Evolutionary conservation across 1,284 basidiomycete species (phyloP).

Genomic region (Heterobasidion annosum): DNA sequence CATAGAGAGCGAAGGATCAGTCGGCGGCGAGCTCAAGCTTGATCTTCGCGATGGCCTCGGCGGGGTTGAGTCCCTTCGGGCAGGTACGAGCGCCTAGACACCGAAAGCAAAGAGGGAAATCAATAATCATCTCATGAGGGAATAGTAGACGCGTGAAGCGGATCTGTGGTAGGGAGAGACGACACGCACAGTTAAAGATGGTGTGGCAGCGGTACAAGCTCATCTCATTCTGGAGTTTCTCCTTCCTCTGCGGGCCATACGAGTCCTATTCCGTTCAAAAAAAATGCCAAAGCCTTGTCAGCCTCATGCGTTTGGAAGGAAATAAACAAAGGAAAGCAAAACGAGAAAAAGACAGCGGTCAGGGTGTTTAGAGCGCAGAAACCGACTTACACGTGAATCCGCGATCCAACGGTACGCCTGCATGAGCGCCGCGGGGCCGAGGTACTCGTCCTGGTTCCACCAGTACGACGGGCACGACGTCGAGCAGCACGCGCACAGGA

Average conservation of each 20-base stretch:
- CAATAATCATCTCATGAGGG: background rate
- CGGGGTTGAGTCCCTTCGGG: conserved; percentile 94
- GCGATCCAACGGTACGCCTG: conserved; percentile 97
- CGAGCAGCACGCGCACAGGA: conserved; percentile 92
- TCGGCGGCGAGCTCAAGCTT: conserved; percentile 83
- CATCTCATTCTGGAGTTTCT: conserved; percentile 91
- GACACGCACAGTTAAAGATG: conserved; percentile 74
- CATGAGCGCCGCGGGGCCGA: conserved; percentile 95
- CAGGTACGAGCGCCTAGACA: conserved; percentile 77
- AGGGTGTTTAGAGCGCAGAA: background rate
- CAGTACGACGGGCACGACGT: conserved; percentile 96
- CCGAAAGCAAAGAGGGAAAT: conserved; percentile 1
- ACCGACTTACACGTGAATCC: conserved; percentile 72
- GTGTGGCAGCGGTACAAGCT: conserved; percentile 88
- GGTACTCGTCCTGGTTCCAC: conserved; percentile 99
- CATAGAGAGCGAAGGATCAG: conserved; percentile 19
- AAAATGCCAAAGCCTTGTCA: background rate
- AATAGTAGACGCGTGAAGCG: background rate
- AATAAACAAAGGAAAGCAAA: background rate
- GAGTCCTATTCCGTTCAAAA: conserved; percentile 47
- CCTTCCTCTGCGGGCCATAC: conserved; percentile 77
- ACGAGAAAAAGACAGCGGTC: background rate
- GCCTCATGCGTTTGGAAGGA: background rate
- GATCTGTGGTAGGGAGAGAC: background rate
- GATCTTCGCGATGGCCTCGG: conserved; percentile 80